Conservation (phyloP, 176 grass and related monocot genomes). For the Elaeis guineensis region DNA sequence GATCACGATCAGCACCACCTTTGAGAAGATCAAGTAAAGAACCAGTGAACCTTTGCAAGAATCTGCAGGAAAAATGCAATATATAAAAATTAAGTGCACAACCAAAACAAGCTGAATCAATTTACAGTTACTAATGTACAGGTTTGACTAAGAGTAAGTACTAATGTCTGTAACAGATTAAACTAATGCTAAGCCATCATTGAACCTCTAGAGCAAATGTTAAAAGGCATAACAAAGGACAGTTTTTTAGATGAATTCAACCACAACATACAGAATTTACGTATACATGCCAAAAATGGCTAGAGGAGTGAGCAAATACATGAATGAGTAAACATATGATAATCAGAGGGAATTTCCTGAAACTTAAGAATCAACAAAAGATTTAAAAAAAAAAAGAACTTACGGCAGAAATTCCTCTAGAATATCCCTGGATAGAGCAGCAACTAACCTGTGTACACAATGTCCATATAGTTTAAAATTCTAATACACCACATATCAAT, state of each 20-base stretch:
- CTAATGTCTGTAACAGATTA: too few species aligned
- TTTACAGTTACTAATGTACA: too few species aligned
- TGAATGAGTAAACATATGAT: too few species aligned
- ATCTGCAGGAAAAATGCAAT: slow-evolving; percentile 26
- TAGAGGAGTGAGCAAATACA: too few species aligned
- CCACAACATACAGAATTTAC: too few species aligned
- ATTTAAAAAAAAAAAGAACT: slow-evolving; percentile 24
- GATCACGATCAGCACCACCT: slow-evolving; percentile 68
- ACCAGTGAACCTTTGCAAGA: slow-evolving; percentile 47
- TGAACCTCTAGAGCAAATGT: too few species aligned
- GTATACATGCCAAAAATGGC: too few species aligned
- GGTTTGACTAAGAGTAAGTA: too few species aligned
- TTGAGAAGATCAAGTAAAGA: slow-evolving; percentile 56
- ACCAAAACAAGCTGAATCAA: too few species aligned
- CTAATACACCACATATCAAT: neutral
- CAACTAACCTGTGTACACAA: slow-evolving; percentile 63
- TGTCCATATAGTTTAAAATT: neutral
- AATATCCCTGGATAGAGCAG: slow-evolving; percentile 79
- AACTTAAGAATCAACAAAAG: neutral
- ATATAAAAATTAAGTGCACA: too few species aligned
- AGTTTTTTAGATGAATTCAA: too few species aligned
- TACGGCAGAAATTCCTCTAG: slow-evolving; percentile 81
- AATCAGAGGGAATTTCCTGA: neutral
- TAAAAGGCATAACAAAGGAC: neutral
- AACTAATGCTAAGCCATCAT: too few species aligned